A percentile compares a stretch with the other conserved stretches of the same genome.
phyloP scores from a whole-genome alignment of 2,329 filamentous ascomycete genomes.

The Clonostachys byssicola region DNA sequence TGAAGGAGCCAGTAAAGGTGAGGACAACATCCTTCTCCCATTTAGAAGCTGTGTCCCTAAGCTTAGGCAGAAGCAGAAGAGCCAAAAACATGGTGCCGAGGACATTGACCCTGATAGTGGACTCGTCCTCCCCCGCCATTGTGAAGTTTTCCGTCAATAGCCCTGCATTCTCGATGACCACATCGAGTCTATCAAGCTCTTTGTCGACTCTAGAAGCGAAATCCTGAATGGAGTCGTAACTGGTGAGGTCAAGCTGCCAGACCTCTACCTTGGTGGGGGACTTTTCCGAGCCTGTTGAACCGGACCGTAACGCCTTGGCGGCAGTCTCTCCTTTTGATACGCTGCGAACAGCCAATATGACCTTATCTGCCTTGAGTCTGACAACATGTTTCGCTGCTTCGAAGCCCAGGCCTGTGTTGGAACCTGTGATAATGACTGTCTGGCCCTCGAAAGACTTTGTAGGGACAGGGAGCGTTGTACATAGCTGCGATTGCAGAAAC shows the following conservation, averaged over 20 bases:
- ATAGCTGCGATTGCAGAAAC: neutral
- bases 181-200: conserved; percentile 26
- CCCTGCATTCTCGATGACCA: conserved; percentile 25
- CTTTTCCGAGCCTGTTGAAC: neutral
- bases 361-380: conserved; percentile 14
- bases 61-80: conserved; percentile 4
- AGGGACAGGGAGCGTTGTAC: conserved; percentile 4
- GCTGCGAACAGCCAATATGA: conserved; percentile 24
- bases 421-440: conserved; percentile 24
- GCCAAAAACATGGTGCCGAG: conserved; percentile 15
- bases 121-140: conserved; percentile 32
- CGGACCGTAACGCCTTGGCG: neutral
- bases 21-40: conserved; percentile 14
- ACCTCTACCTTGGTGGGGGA: conserved; percentile 2
- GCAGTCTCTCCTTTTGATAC: conserved; percentile 4
- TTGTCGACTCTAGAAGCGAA: conserved; percentile 20
- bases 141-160: conserved; percentile 11
- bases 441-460: conserved; percentile 14
- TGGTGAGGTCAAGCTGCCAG: conserved; percentile 25
- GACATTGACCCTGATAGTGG: conserved; percentile 39
- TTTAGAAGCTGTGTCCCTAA: conserved; percentile 29
- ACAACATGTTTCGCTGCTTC: conserved; percentile 23
- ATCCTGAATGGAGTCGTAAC: conserved; percentile 26
- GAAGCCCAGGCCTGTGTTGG: conserved; percentile 24
- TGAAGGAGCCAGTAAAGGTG: conserved; percentile 17